Conservation (phyloP, 257 asterid genomes). For the Lavandula angustifolia region DNA sequence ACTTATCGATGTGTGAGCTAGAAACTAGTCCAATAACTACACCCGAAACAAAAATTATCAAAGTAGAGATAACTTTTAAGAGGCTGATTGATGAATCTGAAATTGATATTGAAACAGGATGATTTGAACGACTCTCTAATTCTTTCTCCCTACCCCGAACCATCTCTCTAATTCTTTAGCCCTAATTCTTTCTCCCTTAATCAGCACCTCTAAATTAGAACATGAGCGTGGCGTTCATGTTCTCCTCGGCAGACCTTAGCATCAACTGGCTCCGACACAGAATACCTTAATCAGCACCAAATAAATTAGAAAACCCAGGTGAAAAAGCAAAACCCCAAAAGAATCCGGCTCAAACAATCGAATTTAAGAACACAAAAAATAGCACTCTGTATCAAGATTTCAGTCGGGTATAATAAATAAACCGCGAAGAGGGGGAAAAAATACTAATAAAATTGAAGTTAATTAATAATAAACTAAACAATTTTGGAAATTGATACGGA, state of each 20-base stretch:
- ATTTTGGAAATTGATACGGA: conserved; percentile 26
- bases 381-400: conserved; percentile 18
- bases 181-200: background rate
- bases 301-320: conserved; percentile 25
- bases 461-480: background rate
- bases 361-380: conserved; percentile 14
- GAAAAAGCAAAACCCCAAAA: conserved; percentile 4
- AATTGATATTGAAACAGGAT: conserved; percentile 35
- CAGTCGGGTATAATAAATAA: conserved; percentile 13
- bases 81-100: conserved; percentile 66
- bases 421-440: background rate
- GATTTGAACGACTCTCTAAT: conserved; percentile 35
- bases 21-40: conserved; percentile 83
- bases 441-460: background rate
- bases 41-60: conserved; percentile 78
- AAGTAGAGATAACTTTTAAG: conserved; percentile 49
- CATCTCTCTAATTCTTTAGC: conserved; percentile 30
- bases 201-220: conserved; percentile 25
- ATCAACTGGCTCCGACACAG: no score
- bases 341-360: conserved; percentile 15
- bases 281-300: conserved; percentile 20
- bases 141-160: conserved; percentile 64
- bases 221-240: no score
- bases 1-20: conserved; percentile 76
- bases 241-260: no score